phyloP scores from a whole-genome alignment of 345 rosid genomes.

The Dipteronia dyeriana region DNA sequence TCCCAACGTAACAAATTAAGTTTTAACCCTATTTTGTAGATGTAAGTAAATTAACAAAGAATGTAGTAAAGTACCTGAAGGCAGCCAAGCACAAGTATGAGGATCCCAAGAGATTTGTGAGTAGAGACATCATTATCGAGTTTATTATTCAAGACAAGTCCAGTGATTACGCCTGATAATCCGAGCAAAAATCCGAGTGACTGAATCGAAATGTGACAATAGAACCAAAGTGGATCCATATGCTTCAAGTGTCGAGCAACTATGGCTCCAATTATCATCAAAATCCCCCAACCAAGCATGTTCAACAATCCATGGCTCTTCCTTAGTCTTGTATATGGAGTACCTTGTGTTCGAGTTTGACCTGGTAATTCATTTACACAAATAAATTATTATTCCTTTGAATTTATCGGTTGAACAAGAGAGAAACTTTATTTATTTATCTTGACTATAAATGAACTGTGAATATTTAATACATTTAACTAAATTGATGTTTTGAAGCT shows the following conservation, averaged over 20 bases:
- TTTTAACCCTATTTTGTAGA: no score
- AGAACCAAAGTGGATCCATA: slow-evolving; percentile 82
- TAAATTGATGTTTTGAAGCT: no score
- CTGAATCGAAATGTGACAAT: slow-evolving; percentile 54
- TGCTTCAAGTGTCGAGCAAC: slow-evolving; percentile 57
- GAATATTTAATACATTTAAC: no score
- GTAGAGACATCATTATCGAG: slow-evolving; percentile 41
- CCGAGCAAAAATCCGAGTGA: slow-evolving; percentile 55
- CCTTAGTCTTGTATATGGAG: slow-evolving; percentile 44
- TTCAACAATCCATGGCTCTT: slow-evolving; percentile 71
- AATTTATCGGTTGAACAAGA: no score
- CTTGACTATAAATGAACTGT: no score
- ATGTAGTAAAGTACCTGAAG: slow-evolving; percentile 51
- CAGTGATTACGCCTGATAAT: slow-evolving; percentile 53
- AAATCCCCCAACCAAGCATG: slow-evolving; percentile 79
- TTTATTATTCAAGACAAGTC: slow-evolving; percentile 56
- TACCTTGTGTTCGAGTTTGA: slow-evolving; percentile 16
- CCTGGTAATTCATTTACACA: slow-evolving; percentile 31
- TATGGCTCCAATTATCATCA: slow-evolving; percentile 64
- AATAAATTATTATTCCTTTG: no score
- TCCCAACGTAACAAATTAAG: no score
- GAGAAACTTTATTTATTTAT: no score
- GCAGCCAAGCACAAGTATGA: slow-evolving; percentile 74
- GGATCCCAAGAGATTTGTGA: slow-evolving; percentile 67
- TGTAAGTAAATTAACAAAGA: no score